phyloP scores from a whole-genome alignment of 106 monocot genomes.

The Dendrobium chrysotoxum region DNA sequence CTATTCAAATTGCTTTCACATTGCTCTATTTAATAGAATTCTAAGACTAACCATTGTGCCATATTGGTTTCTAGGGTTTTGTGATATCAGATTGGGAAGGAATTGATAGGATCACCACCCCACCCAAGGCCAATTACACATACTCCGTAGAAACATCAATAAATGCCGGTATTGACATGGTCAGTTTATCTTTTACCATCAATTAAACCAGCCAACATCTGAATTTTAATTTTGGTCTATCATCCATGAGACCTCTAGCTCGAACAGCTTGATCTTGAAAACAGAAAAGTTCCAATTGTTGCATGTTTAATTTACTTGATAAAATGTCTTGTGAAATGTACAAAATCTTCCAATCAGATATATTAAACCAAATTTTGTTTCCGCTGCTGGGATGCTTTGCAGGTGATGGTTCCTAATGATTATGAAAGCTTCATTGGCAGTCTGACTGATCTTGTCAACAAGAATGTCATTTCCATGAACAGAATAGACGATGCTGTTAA shows the following conservation, averaged over 20 bases:
- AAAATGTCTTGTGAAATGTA: too few species aligned
- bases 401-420: slow-evolving; percentile 48
- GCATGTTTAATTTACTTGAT: too few species aligned
- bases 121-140: slow-evolving; percentile 43
- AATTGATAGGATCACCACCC: slow-evolving; percentile 49
- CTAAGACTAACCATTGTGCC: not conserved
- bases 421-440: slow-evolving; percentile 25
- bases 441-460: slow-evolving; percentile 26
- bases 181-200: slow-evolving; percentile 11
- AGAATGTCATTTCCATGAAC: slow-evolving; percentile 33
- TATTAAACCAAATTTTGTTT: too few species aligned
- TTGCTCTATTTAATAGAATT: not conserved
- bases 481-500: slow-evolving; percentile 50
- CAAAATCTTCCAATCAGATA: too few species aligned
- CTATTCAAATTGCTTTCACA: not conserved
- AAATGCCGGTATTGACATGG: slow-evolving; percentile 77
- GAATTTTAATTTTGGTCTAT: not conserved
- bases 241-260: too few species aligned
- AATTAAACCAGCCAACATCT: not conserved
- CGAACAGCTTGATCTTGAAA: too few species aligned
- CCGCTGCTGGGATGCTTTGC: not conserved
- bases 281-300: too few species aligned
- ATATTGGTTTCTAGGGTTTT: slow-evolving; percentile 42
- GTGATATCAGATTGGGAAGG: slow-evolving; percentile 83
- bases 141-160: slow-evolving; percentile 50